Base-by-base conservation (phyloP, 2,329 filamentous ascomycete species). In the Gaeumannomyces tritici region DNA sequence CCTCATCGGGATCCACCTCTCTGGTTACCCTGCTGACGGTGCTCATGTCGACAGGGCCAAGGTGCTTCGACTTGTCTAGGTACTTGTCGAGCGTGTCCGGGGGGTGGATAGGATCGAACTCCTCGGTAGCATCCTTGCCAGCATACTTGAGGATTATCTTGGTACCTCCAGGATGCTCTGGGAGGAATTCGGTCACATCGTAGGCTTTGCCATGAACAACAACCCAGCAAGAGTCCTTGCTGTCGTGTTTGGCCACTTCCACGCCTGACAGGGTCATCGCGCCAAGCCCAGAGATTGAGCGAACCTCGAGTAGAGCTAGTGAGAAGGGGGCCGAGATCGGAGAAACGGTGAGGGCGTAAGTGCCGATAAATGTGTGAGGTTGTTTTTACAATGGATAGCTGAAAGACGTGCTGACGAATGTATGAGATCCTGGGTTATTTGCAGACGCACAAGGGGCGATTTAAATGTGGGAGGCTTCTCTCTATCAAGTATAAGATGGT, bases 111-210 rank as follows among this genome's bases (percentile, higher is more conserved):
- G 92, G 92, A 59, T 96, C 91, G 75, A 90, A 97, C 71, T 91
- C 91, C 73, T 93, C 90, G 47, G 92, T 96, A 54, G 92, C 92
- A 80, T 97, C 93, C 80, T 93, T 96, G 69, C 93, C 92, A 33
- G 93, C 93, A 77, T 97, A 96, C 78, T 96, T 96, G 67, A 99
- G 83, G 70, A 99, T 98, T 73, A 98, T 96, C 72, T 93, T 95
- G 67, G 87, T 83, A 51, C 91, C 93, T 65, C 93, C 93, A 28
- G 93, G 93, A 71, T 96, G 92, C 74, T 96, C 91, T 87, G 68
- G 63, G 12, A 77, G 63, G 59, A 76, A 77, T 31, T 68, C 67
- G 12, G 74, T 76, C 55, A 76, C 72, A 65, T 77, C 74, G 70
- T 75, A 66, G 9, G 56, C 62, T 24, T 57, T 63, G 64, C 65